Conservation (phyloP, 2,329 filamentous ascomycete genomes). For the Ambrosiella xylebori region DNA sequence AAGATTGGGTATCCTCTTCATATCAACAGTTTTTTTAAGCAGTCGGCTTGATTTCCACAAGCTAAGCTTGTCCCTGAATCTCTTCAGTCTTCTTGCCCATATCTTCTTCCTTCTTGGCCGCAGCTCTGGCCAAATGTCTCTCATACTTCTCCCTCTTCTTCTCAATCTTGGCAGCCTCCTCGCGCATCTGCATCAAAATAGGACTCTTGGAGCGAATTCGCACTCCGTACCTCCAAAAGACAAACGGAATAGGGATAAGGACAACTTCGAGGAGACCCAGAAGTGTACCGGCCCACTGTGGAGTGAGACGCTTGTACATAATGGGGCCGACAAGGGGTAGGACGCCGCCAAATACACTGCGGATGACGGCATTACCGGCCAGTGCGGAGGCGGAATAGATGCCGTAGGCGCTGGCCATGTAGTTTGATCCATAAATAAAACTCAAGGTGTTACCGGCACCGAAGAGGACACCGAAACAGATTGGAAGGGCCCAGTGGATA, state of each 20-base stretch:
- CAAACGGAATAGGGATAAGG: slow-evolving; percentile 62
- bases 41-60: neutral
- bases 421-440: slow-evolving; percentile 72
- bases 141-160: slow-evolving; percentile 8
- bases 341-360: slow-evolving; percentile 58
- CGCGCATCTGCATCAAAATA: slow-evolving; percentile 27
- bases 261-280: slow-evolving; percentile 55
- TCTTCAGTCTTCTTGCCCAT: neutral
- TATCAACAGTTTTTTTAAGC: neutral
- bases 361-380: slow-evolving; percentile 60
- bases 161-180: slow-evolving; percentile 25
- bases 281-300: slow-evolving; percentile 65
- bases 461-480: slow-evolving; percentile 64
- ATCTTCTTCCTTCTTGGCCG: neutral
- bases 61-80: neutral
- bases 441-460: slow-evolving; percentile 58
- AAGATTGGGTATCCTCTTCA: neutral
- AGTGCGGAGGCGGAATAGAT: slow-evolving; percentile 70
- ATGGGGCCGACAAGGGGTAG: slow-evolving; percentile 57
- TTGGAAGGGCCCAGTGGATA: slow-evolving; percentile 69
- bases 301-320: slow-evolving; percentile 52
- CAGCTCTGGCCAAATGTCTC: neutral
- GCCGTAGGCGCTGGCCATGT: slow-evolving; percentile 61
- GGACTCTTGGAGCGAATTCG: slow-evolving; percentile 34
- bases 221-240: slow-evolving; percentile 52